Conservation (phyloP, 1,139 yeast species). For the Taphrina wiesneri region DNA sequence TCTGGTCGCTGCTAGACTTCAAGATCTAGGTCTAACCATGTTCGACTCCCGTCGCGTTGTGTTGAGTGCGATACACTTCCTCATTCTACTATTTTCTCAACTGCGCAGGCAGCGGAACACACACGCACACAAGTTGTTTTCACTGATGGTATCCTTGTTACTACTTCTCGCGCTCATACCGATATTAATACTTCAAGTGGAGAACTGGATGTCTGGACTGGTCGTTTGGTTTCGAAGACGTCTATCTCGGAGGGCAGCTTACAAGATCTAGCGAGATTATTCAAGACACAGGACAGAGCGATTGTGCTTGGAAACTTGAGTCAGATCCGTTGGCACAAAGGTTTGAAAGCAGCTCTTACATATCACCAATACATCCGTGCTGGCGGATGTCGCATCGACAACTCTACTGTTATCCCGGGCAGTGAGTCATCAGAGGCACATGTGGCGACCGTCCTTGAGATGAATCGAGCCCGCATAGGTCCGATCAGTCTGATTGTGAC, state of each 20-base stretch:
- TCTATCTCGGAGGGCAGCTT: conserved; percentile 5
- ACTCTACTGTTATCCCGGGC: not conserved
- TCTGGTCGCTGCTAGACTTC: not conserved
- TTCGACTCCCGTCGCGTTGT: not conserved
- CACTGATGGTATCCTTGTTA: conserved; percentile 9
- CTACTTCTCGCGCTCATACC: not conserved
- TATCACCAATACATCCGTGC: conserved; percentile 14
- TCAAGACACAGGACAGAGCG: not conserved
- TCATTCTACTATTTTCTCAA: not conserved
- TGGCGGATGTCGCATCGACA: not conserved
- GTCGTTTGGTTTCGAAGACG: conserved; percentile 11
- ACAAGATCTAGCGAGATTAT: not conserved
- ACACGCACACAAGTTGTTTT: not conserved
- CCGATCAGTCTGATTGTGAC: conserved; percentile 6
- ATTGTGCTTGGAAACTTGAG: conserved; percentile 12
- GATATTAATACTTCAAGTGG: conserved; percentile 8
- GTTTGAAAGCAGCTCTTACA: not conserved
- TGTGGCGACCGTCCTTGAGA: conserved; percentile 3
- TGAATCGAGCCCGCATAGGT: not conserved
- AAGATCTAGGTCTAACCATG: not conserved
- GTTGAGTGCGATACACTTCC: not conserved
- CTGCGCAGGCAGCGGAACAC: not conserved
- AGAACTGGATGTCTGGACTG: conserved; percentile 24
- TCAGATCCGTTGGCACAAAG: not conserved
- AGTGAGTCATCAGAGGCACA: conserved; percentile 11